These are phyloP conservation scores for Blastocystis sp. DNA, from an alignment of 352 stramenopile species.

Conservation along the genomic window DNA sequence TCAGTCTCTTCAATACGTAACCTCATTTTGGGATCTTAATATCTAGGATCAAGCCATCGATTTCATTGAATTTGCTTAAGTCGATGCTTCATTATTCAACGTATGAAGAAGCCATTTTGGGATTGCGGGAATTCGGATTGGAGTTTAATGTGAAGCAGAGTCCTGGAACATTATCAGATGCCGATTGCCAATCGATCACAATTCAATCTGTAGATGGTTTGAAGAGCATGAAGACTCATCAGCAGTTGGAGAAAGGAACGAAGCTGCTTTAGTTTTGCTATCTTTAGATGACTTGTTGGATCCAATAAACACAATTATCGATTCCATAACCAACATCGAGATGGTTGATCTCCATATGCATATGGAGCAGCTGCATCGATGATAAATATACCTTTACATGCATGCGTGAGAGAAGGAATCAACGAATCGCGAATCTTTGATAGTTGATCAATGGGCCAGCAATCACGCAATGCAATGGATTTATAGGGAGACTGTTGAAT, in stretches of 20 bases:
- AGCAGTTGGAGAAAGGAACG: conserved; percentile 25
- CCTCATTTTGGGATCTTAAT: not conserved
- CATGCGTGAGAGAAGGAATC: conserved; percentile 48
- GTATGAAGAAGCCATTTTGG: conserved; percentile 1
- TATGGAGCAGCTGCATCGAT: conserved; percentile 11
- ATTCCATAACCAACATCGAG: conserved; percentile 18
- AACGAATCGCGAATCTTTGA: conserved; percentile 23
- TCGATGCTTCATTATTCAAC: conserved; percentile 4
- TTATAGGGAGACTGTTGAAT: not conserved
- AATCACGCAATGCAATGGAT: conserved; percentile 12
- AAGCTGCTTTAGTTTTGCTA: conserved; percentile 34
- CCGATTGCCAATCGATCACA: not conserved
- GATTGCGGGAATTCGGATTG: conserved; percentile 37
- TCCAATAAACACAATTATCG: not conserved
- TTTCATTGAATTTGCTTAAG: conserved; percentile 32
- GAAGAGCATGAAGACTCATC: not conserved
- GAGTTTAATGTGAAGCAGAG: not conserved
- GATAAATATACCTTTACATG: not conserved
- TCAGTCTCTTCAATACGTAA: conserved; percentile 21
- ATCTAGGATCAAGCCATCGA: conserved; percentile 43
- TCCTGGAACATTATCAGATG: not conserved
- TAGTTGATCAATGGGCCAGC: conserved; percentile 27
- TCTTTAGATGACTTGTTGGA: not conserved
- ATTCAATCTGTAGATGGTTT: not conserved
- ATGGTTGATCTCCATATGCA: conserved; percentile 17